These are phyloP conservation scores for Alopecurus myosuroides DNA, from an alignment of 176 grass and related monocot species.

Conservation along the genomic window DNA sequence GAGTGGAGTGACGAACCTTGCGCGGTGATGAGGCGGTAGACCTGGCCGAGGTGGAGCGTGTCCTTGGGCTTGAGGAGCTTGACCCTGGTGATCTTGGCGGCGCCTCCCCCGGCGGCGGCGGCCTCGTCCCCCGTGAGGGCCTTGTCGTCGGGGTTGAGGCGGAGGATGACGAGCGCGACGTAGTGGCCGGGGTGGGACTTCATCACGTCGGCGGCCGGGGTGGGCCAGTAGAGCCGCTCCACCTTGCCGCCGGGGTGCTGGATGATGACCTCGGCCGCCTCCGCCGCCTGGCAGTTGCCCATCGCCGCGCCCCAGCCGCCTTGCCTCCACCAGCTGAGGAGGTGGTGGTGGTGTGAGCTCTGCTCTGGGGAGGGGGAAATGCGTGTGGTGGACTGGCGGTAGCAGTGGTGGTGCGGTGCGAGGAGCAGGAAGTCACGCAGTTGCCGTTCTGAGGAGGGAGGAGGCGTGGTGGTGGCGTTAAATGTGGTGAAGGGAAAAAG, in stretches of 20 bases:
- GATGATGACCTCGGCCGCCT: conserved; percentile 74
- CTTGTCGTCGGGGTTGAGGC: conserved; percentile 33
- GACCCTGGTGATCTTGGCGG: conserved; percentile 56
- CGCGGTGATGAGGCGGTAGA: conserved; percentile 89
- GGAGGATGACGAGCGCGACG: conserved; percentile 57
- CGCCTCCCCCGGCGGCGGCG: not conserved
- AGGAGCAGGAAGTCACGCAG: conserved; percentile 15
- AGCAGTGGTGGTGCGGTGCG: not conserved
- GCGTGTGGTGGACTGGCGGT: not conserved
- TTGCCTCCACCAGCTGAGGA: not conserved
- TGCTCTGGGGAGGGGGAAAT: not conserved
- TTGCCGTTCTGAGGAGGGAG: conserved; percentile 29
- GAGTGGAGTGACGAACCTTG: conserved; percentile 51
- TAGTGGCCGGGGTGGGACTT: conserved; percentile 64
- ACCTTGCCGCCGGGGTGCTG: conserved; percentile 90
- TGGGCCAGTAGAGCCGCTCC: conserved; percentile 49
- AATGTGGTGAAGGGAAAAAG: conserved; percentile 24
- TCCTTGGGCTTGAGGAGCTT: conserved; percentile 88
- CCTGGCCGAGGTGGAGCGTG: conserved; percentile 63
- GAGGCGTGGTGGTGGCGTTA: conserved; percentile 28
- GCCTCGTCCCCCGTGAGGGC: not conserved
- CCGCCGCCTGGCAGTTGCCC: conserved; percentile 98
- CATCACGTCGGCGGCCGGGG: conserved; percentile 61
- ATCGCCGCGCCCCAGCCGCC: conserved; percentile 24
- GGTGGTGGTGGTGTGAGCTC: not conserved